Base-by-base conservation (phyloP, 169 alveolate species). In the Cyclospora cayetanensis region DNA sequence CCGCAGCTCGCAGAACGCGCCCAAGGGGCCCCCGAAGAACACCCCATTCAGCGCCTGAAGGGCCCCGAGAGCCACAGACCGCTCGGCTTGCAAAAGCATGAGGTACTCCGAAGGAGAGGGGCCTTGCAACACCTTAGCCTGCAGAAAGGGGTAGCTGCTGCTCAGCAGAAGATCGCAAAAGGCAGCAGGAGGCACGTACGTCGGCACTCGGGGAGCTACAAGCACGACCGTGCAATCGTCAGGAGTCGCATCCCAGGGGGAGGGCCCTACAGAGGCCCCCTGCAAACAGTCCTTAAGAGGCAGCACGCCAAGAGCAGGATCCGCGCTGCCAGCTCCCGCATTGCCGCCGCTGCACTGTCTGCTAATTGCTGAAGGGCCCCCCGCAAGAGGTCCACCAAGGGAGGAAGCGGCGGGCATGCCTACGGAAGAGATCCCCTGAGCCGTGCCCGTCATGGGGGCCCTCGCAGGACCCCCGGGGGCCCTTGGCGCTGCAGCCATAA, bases 101-200 rank as follows among this genome's bases (percentile, higher is more conserved):
- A 91, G 84, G 50, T 91, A 91, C 50, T 66, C 89, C 42, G 80
- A 91, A 25, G 90, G 52, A 1, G 80, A 34, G 29, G 90, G 87
- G 79, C 94, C 94, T 46, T 91, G 87, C 50, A 91, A 86, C 34
- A 91, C 94, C 90, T 79, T 91, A 25, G 89, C 87, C 34, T 41
- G 70, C 50, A 55, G 68, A 43, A 65, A 41, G 42, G 4, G 22
- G 31, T n/a, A 46, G 1, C 66, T 43, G 53, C 76, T n/a, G 70
- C 29, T 55, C 70, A 55, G 70, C 4, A 90, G 79, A n/a, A 90
- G 74, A 31, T 55, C 93, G 43, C 93, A 90, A 35, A 90, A 90
- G 25, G 80, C 93, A 12, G 93, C 88, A 0, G 93, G 93, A 4
- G 93, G 39, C 4, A 90, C 41, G 63, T 70, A 79, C 20, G 53